These are phyloP conservation scores for Cunninghamia lanceolata DNA, from an alignment of 75 land plant genomes.

Conservation along the genomic window DNA sequence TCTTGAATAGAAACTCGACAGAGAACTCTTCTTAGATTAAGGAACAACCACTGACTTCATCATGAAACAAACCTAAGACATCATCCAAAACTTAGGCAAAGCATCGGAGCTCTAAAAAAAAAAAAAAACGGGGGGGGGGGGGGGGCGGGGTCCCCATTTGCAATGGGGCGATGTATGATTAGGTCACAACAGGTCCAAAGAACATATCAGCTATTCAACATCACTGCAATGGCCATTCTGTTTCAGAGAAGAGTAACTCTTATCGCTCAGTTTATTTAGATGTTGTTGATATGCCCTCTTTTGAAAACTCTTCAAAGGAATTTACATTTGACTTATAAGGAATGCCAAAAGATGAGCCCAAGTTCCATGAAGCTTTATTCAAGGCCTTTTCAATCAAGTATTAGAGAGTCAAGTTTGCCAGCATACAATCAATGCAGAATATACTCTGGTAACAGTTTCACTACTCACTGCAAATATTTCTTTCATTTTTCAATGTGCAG, in stretches of 20 bases:
- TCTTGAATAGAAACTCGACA: too few species aligned
- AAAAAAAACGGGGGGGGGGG: too few species aligned
- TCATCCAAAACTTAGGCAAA: too few species aligned
- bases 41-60: too few species aligned
- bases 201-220: neutral
- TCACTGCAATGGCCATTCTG: neutral
- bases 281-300: neutral
- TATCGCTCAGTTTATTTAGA: neutral
- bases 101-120: too few species aligned
- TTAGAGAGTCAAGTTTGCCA: neutral
- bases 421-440: neutral
- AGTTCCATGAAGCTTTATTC: neutral
- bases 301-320: neutral
- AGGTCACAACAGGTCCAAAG: too few species aligned
- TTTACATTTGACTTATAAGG: neutral
- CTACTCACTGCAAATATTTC: neutral
- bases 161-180: too few species aligned
- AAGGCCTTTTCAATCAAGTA: neutral
- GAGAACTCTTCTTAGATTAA: too few species aligned
- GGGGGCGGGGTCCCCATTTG: too few species aligned
- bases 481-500: neutral
- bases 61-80: too few species aligned
- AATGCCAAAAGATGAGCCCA: neutral
- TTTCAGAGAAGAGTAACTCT: neutral
- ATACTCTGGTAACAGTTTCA: neutral